These are phyloP conservation scores for Aspergillus pseudoterreus DNA, from an alignment of 2,329 filamentous ascomycete species.

Conservation along the genomic window DNA sequence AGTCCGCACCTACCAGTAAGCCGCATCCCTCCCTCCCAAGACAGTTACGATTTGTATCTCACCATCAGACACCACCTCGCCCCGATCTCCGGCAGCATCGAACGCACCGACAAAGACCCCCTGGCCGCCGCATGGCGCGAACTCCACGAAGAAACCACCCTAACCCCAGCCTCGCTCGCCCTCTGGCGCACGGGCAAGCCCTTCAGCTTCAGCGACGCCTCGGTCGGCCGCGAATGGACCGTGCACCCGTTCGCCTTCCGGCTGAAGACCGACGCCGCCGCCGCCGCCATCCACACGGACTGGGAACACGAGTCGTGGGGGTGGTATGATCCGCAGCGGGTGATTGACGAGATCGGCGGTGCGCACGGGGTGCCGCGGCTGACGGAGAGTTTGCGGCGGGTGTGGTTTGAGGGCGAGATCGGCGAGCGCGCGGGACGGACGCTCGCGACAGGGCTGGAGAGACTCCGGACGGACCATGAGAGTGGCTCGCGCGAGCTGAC, in stretches of 20 bases:
- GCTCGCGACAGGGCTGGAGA: constrained; percentile 47
- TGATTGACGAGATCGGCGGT: constrained; percentile 44
- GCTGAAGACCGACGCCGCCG: constrained; percentile 35
- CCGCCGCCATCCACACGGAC: constrained; percentile 52
- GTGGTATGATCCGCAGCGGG: constrained; percentile 54
- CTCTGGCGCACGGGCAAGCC: constrained; percentile 57
- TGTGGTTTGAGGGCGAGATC: constrained; percentile 57
- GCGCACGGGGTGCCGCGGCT: constrained; percentile 54
- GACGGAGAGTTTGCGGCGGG: constrained; percentile 55
- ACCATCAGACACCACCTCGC: constrained; percentile 49
- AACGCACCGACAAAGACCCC: constrained; percentile 50
- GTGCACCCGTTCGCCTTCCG: constrained; percentile 59
- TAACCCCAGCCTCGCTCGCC: constrained; percentile 46
- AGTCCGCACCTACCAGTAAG: constrained; percentile 58
- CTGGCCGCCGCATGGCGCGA: constrained; percentile 60
- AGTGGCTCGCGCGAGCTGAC: constrained; percentile 61
- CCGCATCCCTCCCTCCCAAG: neutral
- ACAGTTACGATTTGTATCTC: too few species aligned
- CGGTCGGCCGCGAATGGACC: constrained; percentile 56
- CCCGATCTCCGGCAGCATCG: constrained; percentile 61
- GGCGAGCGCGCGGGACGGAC: constrained; percentile 43
- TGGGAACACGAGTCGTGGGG: constrained; percentile 60
- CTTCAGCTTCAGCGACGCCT: constrained; percentile 54
- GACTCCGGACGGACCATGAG: constrained; percentile 54
- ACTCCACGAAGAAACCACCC: constrained; percentile 58